These are phyloP conservation scores for Helichrysum umbraculigerum DNA, from an alignment of 129 eudicot species.

Conservation along the genomic window DNA sequence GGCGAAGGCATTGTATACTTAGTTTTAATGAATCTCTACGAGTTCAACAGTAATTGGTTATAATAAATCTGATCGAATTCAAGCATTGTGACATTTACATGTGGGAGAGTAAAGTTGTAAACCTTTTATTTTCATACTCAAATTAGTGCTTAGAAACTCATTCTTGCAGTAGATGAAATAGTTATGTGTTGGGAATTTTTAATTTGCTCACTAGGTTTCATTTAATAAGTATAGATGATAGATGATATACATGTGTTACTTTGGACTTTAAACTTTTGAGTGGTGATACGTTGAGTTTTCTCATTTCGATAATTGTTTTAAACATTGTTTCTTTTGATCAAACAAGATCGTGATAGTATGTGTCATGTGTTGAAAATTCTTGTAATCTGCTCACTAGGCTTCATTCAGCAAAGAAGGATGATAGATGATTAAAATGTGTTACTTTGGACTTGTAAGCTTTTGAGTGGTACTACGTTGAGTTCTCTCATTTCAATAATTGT, in stretches of 20 bases:
- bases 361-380: neutral
- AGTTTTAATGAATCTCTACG: neutral
- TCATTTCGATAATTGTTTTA: neutral
- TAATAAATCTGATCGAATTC: neutral
- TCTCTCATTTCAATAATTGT: neutral
- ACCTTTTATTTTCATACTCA: neutral
- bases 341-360: neutral
- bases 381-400: no score
- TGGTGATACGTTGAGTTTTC: neutral
- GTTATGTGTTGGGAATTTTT: neutral
- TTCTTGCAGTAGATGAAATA: neutral
- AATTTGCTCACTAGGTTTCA: neutral
- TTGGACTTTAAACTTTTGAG: slow-evolving; percentile 14
- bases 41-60: slow-evolving; percentile 2
- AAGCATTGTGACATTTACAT: neutral
- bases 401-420: no score
- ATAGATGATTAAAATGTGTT: no score
- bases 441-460: neutral
- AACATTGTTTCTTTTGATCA: slow-evolving; percentile 2
- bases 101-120: neutral
- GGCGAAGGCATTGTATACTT: neutral
- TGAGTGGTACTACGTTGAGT: neutral
- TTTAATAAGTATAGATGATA: neutral
- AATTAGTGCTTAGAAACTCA: slow-evolving; percentile 8
- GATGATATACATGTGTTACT: neutral